These are phyloP conservation scores for Linnemannia schmuckeri DNA, from an alignment of 192 early-diverging fungal species.

Conservation along the genomic window DNA sequence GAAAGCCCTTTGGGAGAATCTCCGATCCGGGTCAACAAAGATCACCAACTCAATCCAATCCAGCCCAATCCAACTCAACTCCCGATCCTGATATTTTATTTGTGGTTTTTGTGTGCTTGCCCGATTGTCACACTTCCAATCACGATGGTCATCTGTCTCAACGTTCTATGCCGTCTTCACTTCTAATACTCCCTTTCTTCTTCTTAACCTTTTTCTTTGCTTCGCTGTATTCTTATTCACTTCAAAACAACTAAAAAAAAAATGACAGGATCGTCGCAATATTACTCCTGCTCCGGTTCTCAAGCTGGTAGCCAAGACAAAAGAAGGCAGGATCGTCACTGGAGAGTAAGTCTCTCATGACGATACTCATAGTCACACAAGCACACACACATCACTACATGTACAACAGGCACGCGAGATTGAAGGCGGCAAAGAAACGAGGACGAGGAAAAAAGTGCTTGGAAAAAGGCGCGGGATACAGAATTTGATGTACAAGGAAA, in stretches of 20 bases:
- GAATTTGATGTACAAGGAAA: not conserved
- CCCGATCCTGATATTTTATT: not conserved
- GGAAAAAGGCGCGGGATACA: not conserved
- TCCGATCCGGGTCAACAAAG: not conserved
- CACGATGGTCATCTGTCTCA: not conserved
- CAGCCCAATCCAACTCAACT: not conserved
- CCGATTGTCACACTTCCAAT: not conserved
- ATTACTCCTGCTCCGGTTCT: conserved; percentile 77
- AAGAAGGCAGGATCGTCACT: conserved; percentile 37
- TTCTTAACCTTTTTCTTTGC: not conserved
- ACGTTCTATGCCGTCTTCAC: not conserved
- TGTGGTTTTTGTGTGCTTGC: not conserved
- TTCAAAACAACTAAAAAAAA: conserved; percentile 19
- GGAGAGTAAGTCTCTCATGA: not conserved
- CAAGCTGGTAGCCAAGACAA: conserved; percentile 64
- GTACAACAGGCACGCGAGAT: not conserved
- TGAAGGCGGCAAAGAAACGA: not conserved
- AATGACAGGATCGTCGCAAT: conserved; percentile 66
- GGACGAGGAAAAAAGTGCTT: not conserved
- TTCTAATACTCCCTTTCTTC: not conserved
- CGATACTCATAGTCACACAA: too few species aligned
- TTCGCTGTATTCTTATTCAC: not conserved
- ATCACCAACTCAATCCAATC: not conserved
- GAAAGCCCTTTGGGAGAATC: not conserved
- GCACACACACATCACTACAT: not conserved